A percentile compares a stretch with the other conserved stretches of the same genome.
phyloP scores from a whole-genome alignment of 2,329 filamentous ascomycete genomes.

The Blastomyces emzantsi region DNA sequence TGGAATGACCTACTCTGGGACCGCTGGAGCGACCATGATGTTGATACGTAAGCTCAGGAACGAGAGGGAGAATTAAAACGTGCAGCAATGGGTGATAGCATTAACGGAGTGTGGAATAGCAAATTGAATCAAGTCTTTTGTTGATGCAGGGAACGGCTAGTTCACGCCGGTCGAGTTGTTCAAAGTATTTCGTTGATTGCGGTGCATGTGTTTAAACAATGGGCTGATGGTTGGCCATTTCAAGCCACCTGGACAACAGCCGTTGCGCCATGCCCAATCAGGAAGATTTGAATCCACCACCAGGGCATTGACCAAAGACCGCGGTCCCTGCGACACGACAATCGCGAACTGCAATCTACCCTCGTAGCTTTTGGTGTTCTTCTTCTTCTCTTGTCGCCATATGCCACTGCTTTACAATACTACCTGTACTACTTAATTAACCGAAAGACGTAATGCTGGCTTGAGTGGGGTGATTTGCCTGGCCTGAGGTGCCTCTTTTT shows the following conservation, averaged over 20 bases:
- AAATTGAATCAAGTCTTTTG: not conserved
- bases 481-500: conserved; percentile 13
- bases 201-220: not conserved
- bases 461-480: not conserved
- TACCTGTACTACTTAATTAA: not conserved
- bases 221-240: not conserved
- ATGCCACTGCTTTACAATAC: not conserved
- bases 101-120: not conserved
- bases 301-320: not conserved
- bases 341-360: not conserved
- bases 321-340: not conserved
- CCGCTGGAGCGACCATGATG: conserved; percentile 64
- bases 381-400: not conserved
- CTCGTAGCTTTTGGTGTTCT: not conserved
- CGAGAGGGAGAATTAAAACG: not conserved
- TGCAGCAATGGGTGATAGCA: not conserved
- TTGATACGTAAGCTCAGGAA: conserved; percentile 8
- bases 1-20: conserved; percentile 56
- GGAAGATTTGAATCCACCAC: conserved; percentile 7
- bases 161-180: not conserved
- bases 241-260: not conserved
- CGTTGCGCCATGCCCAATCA: conserved; percentile 12
- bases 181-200: not conserved
- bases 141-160: not conserved
- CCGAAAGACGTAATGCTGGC: not conserved